phyloP scores from a whole-genome alignment of 140 eudicot genomes.

The Oenanthe javanica region DNA sequence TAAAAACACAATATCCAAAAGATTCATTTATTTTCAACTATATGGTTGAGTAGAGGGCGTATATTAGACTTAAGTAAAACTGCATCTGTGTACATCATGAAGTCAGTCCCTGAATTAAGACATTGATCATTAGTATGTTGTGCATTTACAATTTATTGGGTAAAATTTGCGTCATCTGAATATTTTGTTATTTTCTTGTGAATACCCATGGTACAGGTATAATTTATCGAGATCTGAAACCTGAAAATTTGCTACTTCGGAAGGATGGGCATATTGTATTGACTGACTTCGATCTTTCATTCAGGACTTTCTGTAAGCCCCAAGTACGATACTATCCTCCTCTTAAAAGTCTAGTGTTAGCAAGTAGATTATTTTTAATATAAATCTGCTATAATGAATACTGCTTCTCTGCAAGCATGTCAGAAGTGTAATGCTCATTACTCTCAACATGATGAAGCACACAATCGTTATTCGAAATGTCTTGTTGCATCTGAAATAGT shows the following conservation, averaged over 20 bases:
- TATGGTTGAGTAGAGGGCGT: not conserved
- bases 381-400: not conserved
- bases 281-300: conserved; percentile 91
- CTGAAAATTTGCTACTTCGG: conserved; percentile 92
- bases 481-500: not conserved
- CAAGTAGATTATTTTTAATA: not conserved
- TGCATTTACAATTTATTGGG: not conserved
- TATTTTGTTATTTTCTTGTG: conserved; percentile 3
- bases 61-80: not conserved
- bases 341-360: not conserved
- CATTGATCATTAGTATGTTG: not conserved
- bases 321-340: conserved; percentile 44
- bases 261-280: conserved; percentile 81
- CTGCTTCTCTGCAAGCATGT: not conserved
- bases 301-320: conserved; percentile 81
- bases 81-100: not conserved
- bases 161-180: not conserved
- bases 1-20: not conserved
- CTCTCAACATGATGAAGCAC: not conserved
- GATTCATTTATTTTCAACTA: not conserved
- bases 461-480: not conserved
- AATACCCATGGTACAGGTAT: conserved; percentile 46
- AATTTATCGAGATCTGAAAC: conserved; percentile 90
- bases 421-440: not conserved
- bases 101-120: not conserved